These are phyloP conservation scores for Peniophora sp. DNA, from an alignment of 1,284 basidiomycete genomes.

Conservation along the genomic window DNA sequence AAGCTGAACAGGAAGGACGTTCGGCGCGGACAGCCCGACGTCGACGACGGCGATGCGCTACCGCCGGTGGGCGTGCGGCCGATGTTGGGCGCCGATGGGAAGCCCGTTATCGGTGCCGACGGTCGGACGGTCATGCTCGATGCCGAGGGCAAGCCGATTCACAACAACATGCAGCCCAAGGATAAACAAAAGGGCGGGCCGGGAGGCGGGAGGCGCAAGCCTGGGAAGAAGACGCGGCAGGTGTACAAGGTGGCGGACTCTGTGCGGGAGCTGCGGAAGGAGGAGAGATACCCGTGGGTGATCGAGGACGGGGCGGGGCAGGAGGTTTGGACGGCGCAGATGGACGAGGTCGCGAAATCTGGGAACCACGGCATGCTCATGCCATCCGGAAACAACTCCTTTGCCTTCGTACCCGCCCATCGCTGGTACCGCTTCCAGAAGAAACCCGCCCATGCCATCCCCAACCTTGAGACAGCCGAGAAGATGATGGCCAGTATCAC, in stretches of 20 bases:
- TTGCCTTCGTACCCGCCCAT: slow-evolving; percentile 81
- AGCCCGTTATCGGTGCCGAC: slow-evolving; percentile 68
- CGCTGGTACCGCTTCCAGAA: slow-evolving; percentile 90
- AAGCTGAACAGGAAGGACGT: slow-evolving; percentile 82
- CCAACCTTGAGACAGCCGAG: slow-evolving; percentile 66
- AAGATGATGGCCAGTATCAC: slow-evolving; percentile 49
- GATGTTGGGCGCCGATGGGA: slow-evolving; percentile 71
- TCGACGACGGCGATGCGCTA: slow-evolving; percentile 20
- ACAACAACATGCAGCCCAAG: slow-evolving; percentile 24
- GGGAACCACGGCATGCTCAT: slow-evolving; percentile 41
- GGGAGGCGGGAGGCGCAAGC: slow-evolving; percentile 52
- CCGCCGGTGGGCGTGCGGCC: slow-evolving; percentile 46
- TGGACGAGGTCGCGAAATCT: slow-evolving; percentile 67
- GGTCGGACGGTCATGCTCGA: slow-evolving; percentile 76
- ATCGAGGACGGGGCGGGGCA: slow-evolving; percentile 66
- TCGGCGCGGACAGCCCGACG: slow-evolving; percentile 41
- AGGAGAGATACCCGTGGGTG: slow-evolving; percentile 87
- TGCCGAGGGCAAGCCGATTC: slow-evolving; percentile 65
- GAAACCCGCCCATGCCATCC: slow-evolving; percentile 64
- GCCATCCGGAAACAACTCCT: slow-evolving; percentile 67
- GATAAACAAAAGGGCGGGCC: slow-evolving; percentile 37
- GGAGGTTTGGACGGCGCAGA: slow-evolving; percentile 72
- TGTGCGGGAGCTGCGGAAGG: slow-evolving; percentile 48
- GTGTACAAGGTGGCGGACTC: slow-evolving; percentile 53
- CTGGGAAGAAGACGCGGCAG: slow-evolving; percentile 81